phyloP scores from a whole-genome alignment of 345 rosid genomes.

The Cardiospermum halicacabum region DNA sequence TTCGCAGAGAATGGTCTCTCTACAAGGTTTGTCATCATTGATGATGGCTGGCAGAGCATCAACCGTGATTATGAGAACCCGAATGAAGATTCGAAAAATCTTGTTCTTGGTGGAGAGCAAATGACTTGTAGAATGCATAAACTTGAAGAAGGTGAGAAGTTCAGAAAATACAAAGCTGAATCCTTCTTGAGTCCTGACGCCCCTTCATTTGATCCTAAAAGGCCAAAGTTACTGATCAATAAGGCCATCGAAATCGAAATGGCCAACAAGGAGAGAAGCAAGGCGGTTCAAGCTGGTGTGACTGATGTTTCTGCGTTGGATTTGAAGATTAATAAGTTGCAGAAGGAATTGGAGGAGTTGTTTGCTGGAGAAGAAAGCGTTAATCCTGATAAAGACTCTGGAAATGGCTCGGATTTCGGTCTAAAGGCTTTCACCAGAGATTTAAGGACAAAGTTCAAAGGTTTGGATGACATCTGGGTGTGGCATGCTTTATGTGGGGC shows the following conservation, averaged over 20 bases:
- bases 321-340: constrained; percentile 33
- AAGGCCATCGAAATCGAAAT: constrained; percentile 73
- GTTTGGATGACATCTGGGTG: constrained; percentile 67
- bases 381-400: constrained; percentile 2
- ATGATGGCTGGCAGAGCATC: constrained; percentile 88
- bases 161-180: constrained; percentile 55
- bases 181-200: constrained; percentile 40
- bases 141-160: constrained; percentile 65
- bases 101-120: constrained; percentile 82
- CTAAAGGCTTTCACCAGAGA: constrained; percentile 61
- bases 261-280: constrained; percentile 44
- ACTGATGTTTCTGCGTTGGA: constrained; percentile 29
- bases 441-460: constrained; percentile 53
- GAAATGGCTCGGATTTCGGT: constrained; percentile 28
- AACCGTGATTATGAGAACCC: constrained; percentile 46
- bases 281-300: constrained; percentile 35
- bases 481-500: constrained; percentile 93
- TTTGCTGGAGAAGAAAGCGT: constrained; percentile 29
- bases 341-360: constrained; percentile 45
- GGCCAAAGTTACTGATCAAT: constrained; percentile 61
- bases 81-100: constrained; percentile 43
- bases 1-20: constrained; percentile 55
- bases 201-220: constrained; percentile 47
- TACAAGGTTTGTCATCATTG: constrained; percentile 77
- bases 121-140: constrained; percentile 75